Conservation (phyloP, 225 moss, liverwort and hornwort species). For the Pseudisothecium myosuroides region DNA sequence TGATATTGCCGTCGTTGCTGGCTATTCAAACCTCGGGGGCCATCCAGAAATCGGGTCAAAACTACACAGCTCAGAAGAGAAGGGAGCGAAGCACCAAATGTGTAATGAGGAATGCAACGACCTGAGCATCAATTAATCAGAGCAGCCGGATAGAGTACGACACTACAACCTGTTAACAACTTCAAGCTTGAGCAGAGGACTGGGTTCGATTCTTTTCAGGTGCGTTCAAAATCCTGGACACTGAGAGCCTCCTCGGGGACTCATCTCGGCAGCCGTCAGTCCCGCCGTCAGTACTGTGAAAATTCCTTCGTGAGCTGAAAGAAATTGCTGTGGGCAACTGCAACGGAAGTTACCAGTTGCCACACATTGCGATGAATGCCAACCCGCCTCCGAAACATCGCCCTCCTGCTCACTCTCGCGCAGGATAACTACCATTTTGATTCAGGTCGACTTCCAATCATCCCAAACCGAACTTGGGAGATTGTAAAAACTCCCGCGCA, state of each 20-base stretch:
- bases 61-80: background rate
- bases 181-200: background rate
- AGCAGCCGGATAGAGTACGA: background rate
- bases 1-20: background rate
- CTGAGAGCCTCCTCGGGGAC: background rate
- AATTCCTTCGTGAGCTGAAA: background rate
- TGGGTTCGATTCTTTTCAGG: background rate
- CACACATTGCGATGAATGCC: background rate
- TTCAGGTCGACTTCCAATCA: background rate
- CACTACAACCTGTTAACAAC: background rate
- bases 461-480: background rate
- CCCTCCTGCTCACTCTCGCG: background rate
- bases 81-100: background rate
- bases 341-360: background rate
- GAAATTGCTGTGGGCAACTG: background rate
- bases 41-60: background rate
- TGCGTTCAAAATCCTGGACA: background rate
- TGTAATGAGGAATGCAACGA: background rate
- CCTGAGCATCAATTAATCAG: background rate
- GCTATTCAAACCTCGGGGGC: background rate
- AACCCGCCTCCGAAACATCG: background rate
- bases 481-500: background rate
- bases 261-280: background rate
- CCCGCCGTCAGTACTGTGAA: background rate
- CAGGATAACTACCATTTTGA: background rate